These are phyloP conservation scores for Cucumis cinereus DNA, from an alignment of 306 rosid genomes.

Conservation along the genomic window DNA sequence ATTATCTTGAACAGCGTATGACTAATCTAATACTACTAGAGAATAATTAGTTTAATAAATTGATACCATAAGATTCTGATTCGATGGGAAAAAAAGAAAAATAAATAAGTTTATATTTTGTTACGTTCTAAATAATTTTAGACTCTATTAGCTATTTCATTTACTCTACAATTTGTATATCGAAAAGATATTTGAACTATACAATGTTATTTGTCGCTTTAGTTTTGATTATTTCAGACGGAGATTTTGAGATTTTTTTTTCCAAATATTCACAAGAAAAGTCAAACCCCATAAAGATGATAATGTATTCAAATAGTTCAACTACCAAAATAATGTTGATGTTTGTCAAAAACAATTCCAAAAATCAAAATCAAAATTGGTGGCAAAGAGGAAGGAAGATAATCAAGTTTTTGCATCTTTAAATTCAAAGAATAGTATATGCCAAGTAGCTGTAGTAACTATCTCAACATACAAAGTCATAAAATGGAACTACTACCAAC, in stretches of 20 bases:
- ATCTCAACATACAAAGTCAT: background rate
- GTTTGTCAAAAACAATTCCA: background rate
- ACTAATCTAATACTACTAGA: background rate
- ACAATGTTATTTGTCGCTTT: background rate
- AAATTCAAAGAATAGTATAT: background rate
- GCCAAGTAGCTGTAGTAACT: background rate
- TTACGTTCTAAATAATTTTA: background rate
- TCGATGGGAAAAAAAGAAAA: background rate
- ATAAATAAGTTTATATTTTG: background rate
- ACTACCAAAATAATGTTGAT: background rate
- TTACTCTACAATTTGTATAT: background rate
- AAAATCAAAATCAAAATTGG: background rate
- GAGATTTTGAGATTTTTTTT: background rate
- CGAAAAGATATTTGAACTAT: background rate
- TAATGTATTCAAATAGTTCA: background rate
- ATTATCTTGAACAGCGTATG: background rate
- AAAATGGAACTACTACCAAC: background rate
- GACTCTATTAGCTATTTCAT: background rate
- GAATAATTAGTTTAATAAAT: background rate
- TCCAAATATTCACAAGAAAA: background rate
- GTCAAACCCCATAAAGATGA: background rate
- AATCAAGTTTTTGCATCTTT: background rate
- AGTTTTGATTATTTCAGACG: background rate
- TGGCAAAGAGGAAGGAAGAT: background rate
- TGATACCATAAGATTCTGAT: background rate